Base-by-base conservation (phyloP, 129 eudicot genomes). In the Flaveria robusta region DNA sequence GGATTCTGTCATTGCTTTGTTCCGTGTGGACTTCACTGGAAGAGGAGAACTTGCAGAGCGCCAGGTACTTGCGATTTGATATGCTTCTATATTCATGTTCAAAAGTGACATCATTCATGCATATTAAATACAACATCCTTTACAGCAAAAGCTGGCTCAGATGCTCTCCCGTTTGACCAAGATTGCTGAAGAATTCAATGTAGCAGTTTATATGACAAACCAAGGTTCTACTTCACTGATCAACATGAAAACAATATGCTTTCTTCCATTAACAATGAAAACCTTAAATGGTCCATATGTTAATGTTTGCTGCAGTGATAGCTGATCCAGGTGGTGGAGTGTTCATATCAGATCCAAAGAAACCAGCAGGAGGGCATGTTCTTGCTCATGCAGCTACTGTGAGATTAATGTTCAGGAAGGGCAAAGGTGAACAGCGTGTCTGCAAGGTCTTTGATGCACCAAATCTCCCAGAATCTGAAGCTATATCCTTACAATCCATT, bases 361-460 rank as follows among this genome's bases (percentile, higher is more conserved):
- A 92, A 74, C 96, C 98, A 84, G 96, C 96, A 70, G 98, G 98
- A 6, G 98, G 98, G 9, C 98, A 92, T 77, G 99, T 94, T 56
- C 92, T 94, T 82, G 99, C 99, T 73, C 99, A 94, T 85, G 97
- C 99, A 76, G 96, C 97, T 70, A 94, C 99, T 67, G 88, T 94
- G 77, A 87, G 97, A 79, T 79, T 94, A 79, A 94, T 94, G 99
- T 94, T 94, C 85, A 86, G 99, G 86, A 94, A 94, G 82, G 99
- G 99, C 67, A 94, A 94, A 77, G 99, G 97, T 4, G 99, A 94
- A 78, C 99, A 94, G 77, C 96, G 99, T 71, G 91, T 94, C 68
- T 94, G 99, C 89, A 91, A 91, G 81, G 99, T 94, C 75, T 94
- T 94, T 76, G 98, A 94, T 81, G 98, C 98, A 55, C 98, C 98